These are phyloP conservation scores for Rubia occidens DNA, from an alignment of 305 asterid species.

Conservation along the genomic window DNA sequence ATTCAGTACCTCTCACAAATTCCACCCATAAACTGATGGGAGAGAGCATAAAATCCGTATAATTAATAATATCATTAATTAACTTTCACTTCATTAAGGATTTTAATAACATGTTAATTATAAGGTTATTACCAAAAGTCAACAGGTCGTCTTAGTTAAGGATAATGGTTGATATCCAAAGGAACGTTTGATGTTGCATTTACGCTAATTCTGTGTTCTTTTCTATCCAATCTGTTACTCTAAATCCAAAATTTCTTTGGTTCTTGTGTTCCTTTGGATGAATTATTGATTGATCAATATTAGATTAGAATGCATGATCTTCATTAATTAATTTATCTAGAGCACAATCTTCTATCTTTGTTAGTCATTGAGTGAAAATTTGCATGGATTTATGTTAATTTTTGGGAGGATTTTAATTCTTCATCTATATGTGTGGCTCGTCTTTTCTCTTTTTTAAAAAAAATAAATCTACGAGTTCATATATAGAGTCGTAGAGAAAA, in stretches of 20 bases:
- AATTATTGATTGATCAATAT: neutral
- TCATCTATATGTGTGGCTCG: too few species aligned
- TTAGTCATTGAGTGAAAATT: too few species aligned
- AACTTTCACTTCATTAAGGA: neutral
- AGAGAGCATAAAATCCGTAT: conserved; percentile 2
- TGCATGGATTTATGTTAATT: too few species aligned
- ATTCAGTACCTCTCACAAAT: neutral
- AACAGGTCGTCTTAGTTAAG: neutral
- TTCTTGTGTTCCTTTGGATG: neutral
- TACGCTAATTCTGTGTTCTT: neutral
- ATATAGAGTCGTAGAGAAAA: too few species aligned
- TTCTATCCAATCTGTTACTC: neutral
- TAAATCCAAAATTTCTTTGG: neutral
- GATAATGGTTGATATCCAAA: conserved; percentile 4
- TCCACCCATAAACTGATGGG: conserved; percentile 16
- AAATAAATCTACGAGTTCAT: too few species aligned
- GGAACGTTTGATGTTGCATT: neutral
- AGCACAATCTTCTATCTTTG: too few species aligned
- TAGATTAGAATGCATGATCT: neutral
- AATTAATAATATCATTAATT: neutral
- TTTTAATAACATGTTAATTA: neutral
- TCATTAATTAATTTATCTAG: too few species aligned
- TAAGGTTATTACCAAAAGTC: neutral
- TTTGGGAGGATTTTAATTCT: too few species aligned
- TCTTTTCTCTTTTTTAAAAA: too few species aligned